A percentile compares a stretch with the other conserved stretches of the same genome.
phyloP scores from a whole-genome alignment of 1,139 yeast genomes.

The Blastobotrys petasosporus region DNA sequence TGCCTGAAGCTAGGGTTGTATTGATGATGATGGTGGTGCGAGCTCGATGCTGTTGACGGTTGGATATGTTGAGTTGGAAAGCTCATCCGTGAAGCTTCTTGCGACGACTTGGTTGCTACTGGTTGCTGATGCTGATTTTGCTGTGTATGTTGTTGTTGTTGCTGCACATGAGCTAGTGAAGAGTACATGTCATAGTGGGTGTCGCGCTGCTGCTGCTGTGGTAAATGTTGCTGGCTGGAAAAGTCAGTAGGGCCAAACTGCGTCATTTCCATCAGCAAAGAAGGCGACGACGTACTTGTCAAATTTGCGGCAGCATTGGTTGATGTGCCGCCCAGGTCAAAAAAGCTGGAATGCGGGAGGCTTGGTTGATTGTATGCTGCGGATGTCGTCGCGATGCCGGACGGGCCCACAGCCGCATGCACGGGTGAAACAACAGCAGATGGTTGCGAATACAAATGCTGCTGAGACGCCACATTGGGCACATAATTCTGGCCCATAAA shows the following conservation, averaged over 20 bases:
- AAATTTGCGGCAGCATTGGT: too few species aligned
- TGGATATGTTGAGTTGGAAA: not conserved
- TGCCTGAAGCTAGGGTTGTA: not conserved
- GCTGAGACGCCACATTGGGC: not conserved
- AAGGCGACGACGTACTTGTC: too few species aligned
- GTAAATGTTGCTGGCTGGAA: not conserved
- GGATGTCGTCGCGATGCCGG: not conserved
- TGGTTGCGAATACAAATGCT: conserved; percentile 12
- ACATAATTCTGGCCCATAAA: too few species aligned
- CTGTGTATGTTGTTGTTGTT: not conserved
- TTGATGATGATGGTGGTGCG: not conserved
- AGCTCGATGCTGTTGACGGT: not conserved
- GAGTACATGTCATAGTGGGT: not conserved
- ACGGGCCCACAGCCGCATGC: conserved; percentile 11
- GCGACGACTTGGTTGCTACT: not conserved
- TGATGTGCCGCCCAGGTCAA: not conserved
- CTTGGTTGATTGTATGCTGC: not conserved
- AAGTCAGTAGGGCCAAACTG: not conserved
- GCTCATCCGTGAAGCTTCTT: not conserved
- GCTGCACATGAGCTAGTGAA: not conserved
- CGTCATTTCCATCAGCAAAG: too few species aligned
- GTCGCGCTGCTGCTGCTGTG: too few species aligned
- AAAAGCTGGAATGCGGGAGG: conserved; percentile 5
- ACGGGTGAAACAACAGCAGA: conserved; percentile 12
- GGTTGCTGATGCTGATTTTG: not conserved